A percentile compares a stretch with the other conserved stretches of the same genome.
Evolutionary conservation across 345 rosid species (phyloP).

Genomic region (Brassica incana): DNA sequence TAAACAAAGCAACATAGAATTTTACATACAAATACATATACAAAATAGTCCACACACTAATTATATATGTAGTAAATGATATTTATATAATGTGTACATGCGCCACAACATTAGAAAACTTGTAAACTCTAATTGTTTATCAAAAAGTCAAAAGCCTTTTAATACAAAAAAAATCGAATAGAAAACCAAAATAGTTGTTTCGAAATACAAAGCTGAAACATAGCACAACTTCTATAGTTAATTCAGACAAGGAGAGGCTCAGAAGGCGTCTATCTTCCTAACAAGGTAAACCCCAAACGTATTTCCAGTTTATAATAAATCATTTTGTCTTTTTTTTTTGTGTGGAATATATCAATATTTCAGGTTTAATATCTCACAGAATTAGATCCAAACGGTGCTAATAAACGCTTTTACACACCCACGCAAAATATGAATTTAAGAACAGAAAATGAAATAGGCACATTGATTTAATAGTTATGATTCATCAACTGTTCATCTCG

Average conservation of each 20-base stretch:
- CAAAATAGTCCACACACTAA: neutral
- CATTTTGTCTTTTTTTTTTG: neutral
- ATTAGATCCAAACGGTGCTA: neutral
- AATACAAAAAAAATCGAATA: neutral
- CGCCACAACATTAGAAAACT: neutral
- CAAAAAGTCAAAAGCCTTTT: constrained; percentile 22
- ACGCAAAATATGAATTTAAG: neutral
- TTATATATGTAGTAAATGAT: neutral
- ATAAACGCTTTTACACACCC: neutral
- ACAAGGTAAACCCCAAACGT: neutral
- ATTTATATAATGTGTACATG: neutral
- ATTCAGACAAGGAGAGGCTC: neutral
- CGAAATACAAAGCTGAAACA: neutral
- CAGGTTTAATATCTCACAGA: neutral
- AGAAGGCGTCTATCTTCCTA: neutral
- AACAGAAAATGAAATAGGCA: neutral
- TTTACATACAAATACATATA: neutral
- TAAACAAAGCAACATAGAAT: neutral
- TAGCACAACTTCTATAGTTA: neutral
- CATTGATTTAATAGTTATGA: neutral
- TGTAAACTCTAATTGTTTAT: constrained; percentile 13
- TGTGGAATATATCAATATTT: neutral
- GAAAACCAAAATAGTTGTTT: neutral
- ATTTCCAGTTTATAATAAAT: neutral
- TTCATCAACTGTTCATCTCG: neutral